Conservation (phyloP, 345 rosid species). For the Eucalyptus regnans region DNA sequence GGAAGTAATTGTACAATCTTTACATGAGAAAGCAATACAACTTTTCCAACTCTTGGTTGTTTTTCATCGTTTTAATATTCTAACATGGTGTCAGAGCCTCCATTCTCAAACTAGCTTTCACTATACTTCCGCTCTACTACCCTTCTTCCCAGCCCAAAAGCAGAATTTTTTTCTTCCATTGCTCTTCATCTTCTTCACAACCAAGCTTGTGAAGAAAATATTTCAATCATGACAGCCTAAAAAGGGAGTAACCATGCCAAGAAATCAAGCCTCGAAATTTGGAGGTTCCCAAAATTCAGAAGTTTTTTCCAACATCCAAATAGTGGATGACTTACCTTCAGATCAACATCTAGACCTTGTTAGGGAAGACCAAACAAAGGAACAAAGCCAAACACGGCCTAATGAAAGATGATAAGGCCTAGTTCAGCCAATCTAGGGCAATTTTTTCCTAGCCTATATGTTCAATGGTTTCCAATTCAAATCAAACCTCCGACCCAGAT, state of each 20-base stretch:
- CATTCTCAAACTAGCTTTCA: too few relatives aligned
- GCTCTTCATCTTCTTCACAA: too few relatives aligned
- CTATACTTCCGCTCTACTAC: too few relatives aligned
- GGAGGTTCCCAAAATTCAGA: not conserved
- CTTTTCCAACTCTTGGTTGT: too few relatives aligned
- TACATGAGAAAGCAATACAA: too few relatives aligned
- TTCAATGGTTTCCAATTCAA: not conserved
- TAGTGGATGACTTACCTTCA: not conserved
- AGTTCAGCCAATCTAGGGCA: not conserved
- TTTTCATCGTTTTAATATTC: too few relatives aligned
- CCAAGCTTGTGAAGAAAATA: not conserved
- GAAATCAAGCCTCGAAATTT: not conserved
- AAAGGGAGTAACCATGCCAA: not conserved
- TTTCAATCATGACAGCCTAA: not conserved
- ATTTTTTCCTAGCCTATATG: not conserved
- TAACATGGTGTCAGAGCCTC: too few relatives aligned
- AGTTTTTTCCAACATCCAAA: not conserved
- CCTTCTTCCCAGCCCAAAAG: too few relatives aligned
- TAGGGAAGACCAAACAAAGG: too few relatives aligned
- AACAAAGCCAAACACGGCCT: not conserved
- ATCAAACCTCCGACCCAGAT: fast-evolving
- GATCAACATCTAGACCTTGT: too few relatives aligned
- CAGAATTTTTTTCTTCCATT: too few relatives aligned
- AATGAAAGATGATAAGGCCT: not conserved
- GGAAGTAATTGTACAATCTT: too few relatives aligned